phyloP scores from a whole-genome alignment of 192 early-diverging fungal genomes.

The Radiomyces spectabilis region DNA sequence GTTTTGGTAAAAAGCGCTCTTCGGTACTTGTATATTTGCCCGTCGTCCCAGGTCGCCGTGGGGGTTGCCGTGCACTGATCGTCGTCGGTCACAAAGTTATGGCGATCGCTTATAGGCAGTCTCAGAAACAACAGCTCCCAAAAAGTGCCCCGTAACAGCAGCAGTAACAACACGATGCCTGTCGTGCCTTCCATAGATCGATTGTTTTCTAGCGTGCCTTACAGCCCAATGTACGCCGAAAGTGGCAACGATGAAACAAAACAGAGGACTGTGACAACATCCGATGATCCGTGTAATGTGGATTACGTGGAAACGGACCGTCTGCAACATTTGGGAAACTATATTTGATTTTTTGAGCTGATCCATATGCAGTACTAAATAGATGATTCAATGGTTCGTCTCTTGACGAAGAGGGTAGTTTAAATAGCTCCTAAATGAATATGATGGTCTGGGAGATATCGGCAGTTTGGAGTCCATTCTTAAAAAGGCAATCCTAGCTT shows the following conservation, averaged over 20 bases:
- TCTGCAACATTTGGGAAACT: too few species aligned
- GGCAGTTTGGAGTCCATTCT: too few species aligned
- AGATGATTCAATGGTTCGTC: too few species aligned
- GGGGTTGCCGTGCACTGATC: slow-evolving; percentile 15
- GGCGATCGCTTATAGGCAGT: not conserved
- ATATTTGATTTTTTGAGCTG: too few species aligned
- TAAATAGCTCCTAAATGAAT: too few species aligned
- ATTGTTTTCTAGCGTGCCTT: not conserved
- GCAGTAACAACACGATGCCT: not conserved
- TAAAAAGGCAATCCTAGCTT: too few species aligned
- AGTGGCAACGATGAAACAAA: not conserved
- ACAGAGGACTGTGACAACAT: not conserved
- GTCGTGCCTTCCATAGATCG: not conserved
- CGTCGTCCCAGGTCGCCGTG: slow-evolving; percentile 9
- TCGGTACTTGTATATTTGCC: slow-evolving; percentile 9
- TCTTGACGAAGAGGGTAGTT: too few species aligned
- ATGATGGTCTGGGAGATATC: too few species aligned
- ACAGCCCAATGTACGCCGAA: not conserved
- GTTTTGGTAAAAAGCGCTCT: slow-evolving; percentile 12
- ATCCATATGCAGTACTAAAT: too few species aligned
- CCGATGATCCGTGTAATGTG: too few species aligned
- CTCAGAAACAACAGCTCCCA: not conserved
- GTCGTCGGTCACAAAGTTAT: slow-evolving; percentile 5
- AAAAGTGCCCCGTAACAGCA: not conserved
- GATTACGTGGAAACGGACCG: too few species aligned